Base-by-base conservation (phyloP, 495 filamentous ascomycete genomes). In the Venustampulla echinocandica region DNA sequence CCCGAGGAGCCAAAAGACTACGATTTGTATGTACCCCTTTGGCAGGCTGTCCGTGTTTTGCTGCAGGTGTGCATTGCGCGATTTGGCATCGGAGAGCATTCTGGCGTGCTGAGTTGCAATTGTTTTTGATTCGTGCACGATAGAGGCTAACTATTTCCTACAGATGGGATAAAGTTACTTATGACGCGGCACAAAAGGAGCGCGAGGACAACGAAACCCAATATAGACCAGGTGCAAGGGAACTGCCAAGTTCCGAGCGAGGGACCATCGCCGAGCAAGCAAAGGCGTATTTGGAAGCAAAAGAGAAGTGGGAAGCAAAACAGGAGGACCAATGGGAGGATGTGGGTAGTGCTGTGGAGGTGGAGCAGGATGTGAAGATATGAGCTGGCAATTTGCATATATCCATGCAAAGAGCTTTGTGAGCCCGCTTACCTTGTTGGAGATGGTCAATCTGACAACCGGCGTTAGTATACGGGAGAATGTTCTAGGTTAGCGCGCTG, bases 1-100 rank as follows among this genome's bases (percentile, higher is more conserved):
- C 90, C 90, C 5, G 70, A 77, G 48, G 65, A 63, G 56, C 80
- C 80, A 15, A 63, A 71, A 53, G 73, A 83, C 54, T 65, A 71
- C 43, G 56, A 63, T 44, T 17, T 61, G 74, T 85, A 75, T 49
- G 77, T 73, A 42, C 37, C 27, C 48, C 43, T 49, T 10, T 42
- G 20, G 45, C n/a, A 5, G 13, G 5, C 33, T 13, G 41, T 19
- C 7, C 32, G 10, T 15, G 11, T 35, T 20, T 18, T 44, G 19
- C 24, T 30, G 15, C 21, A 45, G 13, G 24, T 35, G 21, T 19
- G 11, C 15, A 14, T 2, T 23, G 3, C 5, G n/a, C 22, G 43
- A 5, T 42, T 44, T 52, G 17, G 27, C 43, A 24, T 42, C 13
- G 47, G 42, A 33, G 37, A 19, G 23, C n/a, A n/a, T n/a, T n/a